Evolutionary conservation across 805 yeast genomes (phyloP).

Genomic region (Lachancea sp.): DNA sequence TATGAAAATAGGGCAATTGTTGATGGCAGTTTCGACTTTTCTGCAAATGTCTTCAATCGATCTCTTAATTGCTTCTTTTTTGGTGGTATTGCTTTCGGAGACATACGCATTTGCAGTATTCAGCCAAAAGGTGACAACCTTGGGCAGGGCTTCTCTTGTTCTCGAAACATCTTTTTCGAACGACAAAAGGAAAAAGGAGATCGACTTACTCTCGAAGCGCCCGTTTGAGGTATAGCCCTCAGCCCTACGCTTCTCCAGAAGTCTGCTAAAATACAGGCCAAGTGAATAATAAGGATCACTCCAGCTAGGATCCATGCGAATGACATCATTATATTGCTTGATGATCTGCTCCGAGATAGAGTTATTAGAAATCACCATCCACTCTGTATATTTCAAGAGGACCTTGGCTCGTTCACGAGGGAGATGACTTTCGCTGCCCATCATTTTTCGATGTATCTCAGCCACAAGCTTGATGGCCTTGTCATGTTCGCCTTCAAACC

Average conservation of each 20-base stretch:
- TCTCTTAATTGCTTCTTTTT: slow-evolving; percentile 28
- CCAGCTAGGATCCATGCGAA: slow-evolving; percentile 50
- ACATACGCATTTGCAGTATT: slow-evolving; percentile 42
- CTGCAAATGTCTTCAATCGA: slow-evolving; percentile 43
- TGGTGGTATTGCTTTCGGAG: slow-evolving; percentile 19
- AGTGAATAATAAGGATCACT: slow-evolving; percentile 75
- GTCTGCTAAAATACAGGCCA: slow-evolving; percentile 72
- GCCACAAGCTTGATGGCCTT: slow-evolving; percentile 67
- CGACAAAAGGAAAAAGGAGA: slow-evolving; percentile 26
- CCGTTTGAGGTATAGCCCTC: slow-evolving; percentile 31
- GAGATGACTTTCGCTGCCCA: slow-evolving; percentile 11
- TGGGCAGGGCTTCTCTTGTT: slow-evolving; percentile 80
- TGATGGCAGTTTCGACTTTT: slow-evolving; percentile 40
- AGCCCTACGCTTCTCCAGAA: slow-evolving; percentile 59
- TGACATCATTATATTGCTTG: slow-evolving; percentile 58
- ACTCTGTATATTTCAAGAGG: slow-evolving; percentile 74
- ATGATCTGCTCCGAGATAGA: slow-evolving; percentile 69
- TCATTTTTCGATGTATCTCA: slow-evolving; percentile 25
- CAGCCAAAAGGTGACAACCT: slow-evolving; percentile 85
- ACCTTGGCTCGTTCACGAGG: slow-evolving; percentile 34
- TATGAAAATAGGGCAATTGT: slow-evolving; percentile 43
- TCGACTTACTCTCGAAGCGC: slow-evolving; percentile 26
- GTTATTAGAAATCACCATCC: slow-evolving; percentile 84
- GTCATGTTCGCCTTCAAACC: slow-evolving; percentile 85
- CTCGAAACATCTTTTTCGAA: slow-evolving; percentile 44